These are phyloP conservation scores for Starmerella riodocensis DNA, from an alignment of 805 yeast species.

Conservation along the genomic window DNA sequence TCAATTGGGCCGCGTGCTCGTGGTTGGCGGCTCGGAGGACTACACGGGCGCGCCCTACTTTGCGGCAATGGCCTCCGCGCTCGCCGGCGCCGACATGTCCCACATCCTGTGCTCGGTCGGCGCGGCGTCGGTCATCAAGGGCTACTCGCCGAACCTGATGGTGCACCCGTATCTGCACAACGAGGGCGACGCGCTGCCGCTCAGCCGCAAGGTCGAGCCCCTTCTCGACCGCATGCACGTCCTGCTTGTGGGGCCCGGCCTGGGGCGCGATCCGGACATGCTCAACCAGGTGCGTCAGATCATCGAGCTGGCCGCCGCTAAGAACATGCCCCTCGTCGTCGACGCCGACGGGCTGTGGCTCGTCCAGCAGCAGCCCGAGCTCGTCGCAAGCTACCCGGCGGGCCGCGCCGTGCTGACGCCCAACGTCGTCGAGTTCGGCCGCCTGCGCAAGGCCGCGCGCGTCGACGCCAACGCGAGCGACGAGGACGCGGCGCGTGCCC, in stretches of 20 bases:
- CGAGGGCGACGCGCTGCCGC: conserved; percentile 30
- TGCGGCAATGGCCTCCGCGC: conserved; percentile 70
- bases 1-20: conserved; percentile 74
- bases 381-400: conserved; percentile 41
- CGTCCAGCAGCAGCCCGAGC: conserved; percentile 34
- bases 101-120: conserved; percentile 74
- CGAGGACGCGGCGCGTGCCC: conserved; percentile 26
- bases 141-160: conserved; percentile 87
- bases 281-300: conserved; percentile 44
- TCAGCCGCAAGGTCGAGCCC: conserved; percentile 23
- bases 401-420: conserved; percentile 68
- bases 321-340: conserved; percentile 56
- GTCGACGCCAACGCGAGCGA: conserved; percentile 13
- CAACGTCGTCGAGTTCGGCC: conserved; percentile 67
- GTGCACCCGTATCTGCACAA: conserved; percentile 72
- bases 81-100: conserved; percentile 76
- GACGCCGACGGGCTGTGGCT: conserved; percentile 85
- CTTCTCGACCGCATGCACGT: conserved; percentile 64
- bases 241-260: conserved; percentile 84
- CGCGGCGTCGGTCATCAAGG: conserved; percentile 72
- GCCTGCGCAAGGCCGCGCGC: conserved; percentile 45
- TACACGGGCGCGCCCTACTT: conserved; percentile 96
- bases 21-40: conserved; percentile 90
- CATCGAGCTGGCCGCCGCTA: conserved; percentile 41
- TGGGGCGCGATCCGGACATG: conserved; percentile 72